Base-by-base conservation (phyloP, 108 stramenopile species). In the Nitzschia putrida region DNA sequence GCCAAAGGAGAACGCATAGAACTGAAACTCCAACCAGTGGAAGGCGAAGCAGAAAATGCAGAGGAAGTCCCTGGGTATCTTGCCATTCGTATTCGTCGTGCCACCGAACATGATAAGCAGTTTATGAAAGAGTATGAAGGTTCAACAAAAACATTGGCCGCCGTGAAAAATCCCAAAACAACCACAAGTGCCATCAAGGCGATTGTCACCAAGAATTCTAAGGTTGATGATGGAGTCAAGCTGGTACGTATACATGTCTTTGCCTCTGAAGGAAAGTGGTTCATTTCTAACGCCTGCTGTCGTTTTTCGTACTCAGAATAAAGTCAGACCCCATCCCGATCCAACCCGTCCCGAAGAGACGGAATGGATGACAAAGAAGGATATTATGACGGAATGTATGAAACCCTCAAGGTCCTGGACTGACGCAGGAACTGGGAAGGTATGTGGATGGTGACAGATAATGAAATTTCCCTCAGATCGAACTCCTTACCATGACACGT, bases 251-350 rank as follows among this genome's bases (percentile, higher is more conserved):
- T 53, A 14, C 47, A 13, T 3, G 25, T 54, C 7, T 8, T 40
- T 53, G 23, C 8, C 23, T 61, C 3, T 51, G 0, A 42, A 44
- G 7, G 52, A 52, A 34, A 14, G 10, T 25, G 25, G 0, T 69
- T 57, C 8, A 3, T 37, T 67, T 10, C 41, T 13, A 20, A 34
- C 18, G 51, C n/a, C 13, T 5, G 63, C 20, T 51, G 18, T 41
- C 14, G 13, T n/a, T 21, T 3, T 16, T 57, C 14, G 44, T 4
- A 10, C 13, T 14, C 49, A 77, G 66, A 64, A 57, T 61, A 75
- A 75, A 50, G 76, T 83, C 16, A 70, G 88, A 6, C 92, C 92
- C 24, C 59, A 69, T 29, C 88, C 89, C 11, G 88, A 93, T 77
- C 89, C 89, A 7, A 72, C 78, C 21, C 73, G 79, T 8, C 64